Evolutionary conservation across 1,139 yeast species (phyloP), one percentile per base, ranked within the genome.

Genomic region (Kurtzmaniella natalensis): DNA sequence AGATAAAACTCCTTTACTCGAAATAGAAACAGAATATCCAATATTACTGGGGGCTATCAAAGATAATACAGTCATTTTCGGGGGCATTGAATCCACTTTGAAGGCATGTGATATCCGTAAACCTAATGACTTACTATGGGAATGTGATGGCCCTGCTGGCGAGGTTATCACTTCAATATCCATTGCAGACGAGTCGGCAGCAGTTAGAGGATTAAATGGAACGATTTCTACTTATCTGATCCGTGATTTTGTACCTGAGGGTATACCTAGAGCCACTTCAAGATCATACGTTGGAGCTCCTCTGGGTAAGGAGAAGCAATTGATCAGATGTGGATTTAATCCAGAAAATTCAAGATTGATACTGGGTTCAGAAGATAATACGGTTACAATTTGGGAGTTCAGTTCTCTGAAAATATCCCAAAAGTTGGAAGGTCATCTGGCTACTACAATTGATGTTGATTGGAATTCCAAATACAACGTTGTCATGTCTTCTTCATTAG

Each of bases 71-170:
- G 45, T 82, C 3, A 84, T 67, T 44, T 62, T 76, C 4, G 64
- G 81, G 0, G 95, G 95, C 0, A 72, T 85, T 3, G 92, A 84
- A 39, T 81, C 87, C 1, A 56, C 64, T 0, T 66, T 85, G 0
- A 53, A 59, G 32, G 81, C 78, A 1, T 78, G 69, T 57, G 92
- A 83, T 46, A 37, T 72, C 21, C 55, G 80, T 42, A 55, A 57
- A 21, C 44, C 59, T 18, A 55, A 57, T 5, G 39, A 46, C 9
- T 65, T 74, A 0, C 32, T 69, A n/a, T 80, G 82, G 75, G 50
- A 48, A 14, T 62, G 70, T 30, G 57, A 51, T 8, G 63, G 65
- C 19, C 83, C 78, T 32, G 53, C 56, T 8, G 70, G 63, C 34
- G 37, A 34, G 20, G 59, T 80, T 2, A 70, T 81, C 10, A 76